Percentiles rank a stretch among this genome's conserved stretches.
Conservation (phyloP, 2,329 filamentous ascomycete genomes). For the Penicillium sclerotigenum region DNA sequence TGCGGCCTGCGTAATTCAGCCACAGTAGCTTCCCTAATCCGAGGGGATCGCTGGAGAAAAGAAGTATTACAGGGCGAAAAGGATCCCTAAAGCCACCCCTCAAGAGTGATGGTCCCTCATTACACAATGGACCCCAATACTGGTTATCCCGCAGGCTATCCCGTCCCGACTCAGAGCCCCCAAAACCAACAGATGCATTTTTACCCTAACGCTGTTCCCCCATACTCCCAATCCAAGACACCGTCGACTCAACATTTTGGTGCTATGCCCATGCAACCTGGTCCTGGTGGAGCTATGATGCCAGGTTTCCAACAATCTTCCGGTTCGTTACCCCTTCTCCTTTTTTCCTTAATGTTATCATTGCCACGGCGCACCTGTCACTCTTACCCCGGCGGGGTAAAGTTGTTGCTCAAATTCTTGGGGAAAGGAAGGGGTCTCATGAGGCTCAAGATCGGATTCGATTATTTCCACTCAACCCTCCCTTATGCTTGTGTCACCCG, state of each 20-base stretch:
- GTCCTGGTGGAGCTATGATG: constrained; percentile 40
- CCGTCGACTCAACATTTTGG: constrained; percentile 32
- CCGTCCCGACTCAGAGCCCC: constrained; percentile 34
- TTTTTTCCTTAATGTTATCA: constrained; percentile 12
- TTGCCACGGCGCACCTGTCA: constrained; percentile 11
- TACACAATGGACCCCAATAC: constrained; percentile 26
- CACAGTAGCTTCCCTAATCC: constrained; percentile 8
- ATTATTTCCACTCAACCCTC: neutral
- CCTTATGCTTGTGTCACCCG: neutral
- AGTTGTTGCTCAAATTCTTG: neutral
- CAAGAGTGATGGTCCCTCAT: constrained; percentile 10
- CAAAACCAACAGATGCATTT: constrained; percentile 35
- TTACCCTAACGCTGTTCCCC: constrained; percentile 35
- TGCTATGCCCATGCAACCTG: constrained; percentile 35
- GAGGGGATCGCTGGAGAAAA: constrained; percentile 8
- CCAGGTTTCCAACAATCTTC: constrained; percentile 36
- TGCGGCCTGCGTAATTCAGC: constrained; percentile 22
- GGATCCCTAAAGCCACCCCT: neutral
- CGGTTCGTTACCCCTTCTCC: constrained; percentile 28
- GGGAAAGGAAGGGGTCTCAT: neutral
- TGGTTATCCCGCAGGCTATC: constrained; percentile 33
- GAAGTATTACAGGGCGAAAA: constrained; percentile 15
- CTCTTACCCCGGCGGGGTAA: constrained; percentile 6
- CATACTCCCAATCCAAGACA: constrained; percentile 34
- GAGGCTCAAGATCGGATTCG: constrained; percentile 5